Evolutionary conservation across 2,329 filamentous ascomycete genomes (phyloP).

Genomic region (Fusarium sp.): DNA sequence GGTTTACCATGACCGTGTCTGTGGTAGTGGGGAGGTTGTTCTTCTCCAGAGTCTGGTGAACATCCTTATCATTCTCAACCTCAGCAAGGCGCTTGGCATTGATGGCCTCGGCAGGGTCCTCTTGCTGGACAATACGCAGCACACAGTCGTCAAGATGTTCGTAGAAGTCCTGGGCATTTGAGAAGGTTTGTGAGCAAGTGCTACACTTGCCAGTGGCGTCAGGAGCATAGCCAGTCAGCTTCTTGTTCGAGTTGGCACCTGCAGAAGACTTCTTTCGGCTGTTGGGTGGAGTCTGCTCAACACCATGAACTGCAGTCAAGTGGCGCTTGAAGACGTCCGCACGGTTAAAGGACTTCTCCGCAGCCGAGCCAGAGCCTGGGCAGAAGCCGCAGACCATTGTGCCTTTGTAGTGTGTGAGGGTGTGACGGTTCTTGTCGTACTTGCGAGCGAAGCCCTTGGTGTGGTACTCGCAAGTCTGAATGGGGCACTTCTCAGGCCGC

Average conservation of each 20-base stretch:
- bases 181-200: slow-evolving; percentile 90
- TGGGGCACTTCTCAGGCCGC: slow-evolving; percentile 93
- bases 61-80: slow-evolving; percentile 70
- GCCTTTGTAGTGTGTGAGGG: slow-evolving; percentile 94
- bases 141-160: slow-evolving; percentile 90
- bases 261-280: slow-evolving; percentile 75
- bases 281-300: slow-evolving; percentile 93
- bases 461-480: slow-evolving; percentile 91
- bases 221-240: slow-evolving; percentile 74
- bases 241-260: slow-evolving; percentile 62
- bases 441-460: slow-evolving; percentile 92
- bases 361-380: slow-evolving; percentile 84
- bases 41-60: slow-evolving; percentile 70
- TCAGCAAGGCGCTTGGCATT: slow-evolving; percentile 73
- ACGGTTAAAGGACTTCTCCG: slow-evolving; percentile 95
- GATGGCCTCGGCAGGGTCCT: slow-evolving; percentile 74
- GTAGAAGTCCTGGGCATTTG: slow-evolving; percentile 96
- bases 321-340: slow-evolving; percentile 97
- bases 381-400: slow-evolving; percentile 98
- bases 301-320: slow-evolving; percentile 87
- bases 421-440: slow-evolving; percentile 96
- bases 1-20: slow-evolving; percentile 48
- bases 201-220: slow-evolving; percentile 94
- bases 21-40: slow-evolving; percentile 65
- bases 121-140: slow-evolving; percentile 75